A percentile compares a stretch with the other conserved stretches of the same genome.
phyloP scores from a whole-genome alignment of 192 early-diverging fungal genomes.

The Entophlyctis luteolus region DNA sequence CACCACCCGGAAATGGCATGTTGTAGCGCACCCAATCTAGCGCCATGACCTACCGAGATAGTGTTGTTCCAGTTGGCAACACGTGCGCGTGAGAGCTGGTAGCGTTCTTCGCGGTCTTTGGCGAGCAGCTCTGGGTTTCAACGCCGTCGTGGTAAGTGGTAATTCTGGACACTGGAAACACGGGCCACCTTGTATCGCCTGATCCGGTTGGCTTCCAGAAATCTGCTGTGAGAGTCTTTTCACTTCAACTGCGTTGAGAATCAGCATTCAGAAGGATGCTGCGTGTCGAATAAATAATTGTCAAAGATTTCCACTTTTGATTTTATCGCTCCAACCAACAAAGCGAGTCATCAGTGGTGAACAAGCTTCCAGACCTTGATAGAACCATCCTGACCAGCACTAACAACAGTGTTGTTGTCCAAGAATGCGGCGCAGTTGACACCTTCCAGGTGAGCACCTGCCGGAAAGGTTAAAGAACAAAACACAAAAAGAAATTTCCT shows the following conservation, averaged over 20 bases:
- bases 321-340: no score
- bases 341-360: constrained; percentile 8
- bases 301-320: no score
- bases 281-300: no score
- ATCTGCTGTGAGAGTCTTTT: constrained; percentile 31
- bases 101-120: constrained; percentile 29
- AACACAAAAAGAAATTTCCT: constrained; percentile 10
- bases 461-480: no score
- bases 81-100: constrained; percentile 28
- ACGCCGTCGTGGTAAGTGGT: neutral
- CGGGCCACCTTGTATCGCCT: constrained; percentile 4
- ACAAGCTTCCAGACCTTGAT: constrained; percentile 58
- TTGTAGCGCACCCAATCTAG: neutral
- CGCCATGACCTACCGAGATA: constrained; percentile 12
- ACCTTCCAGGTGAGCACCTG: constrained; percentile 79
- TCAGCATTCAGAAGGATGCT: no score
- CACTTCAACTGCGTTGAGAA: constrained; percentile 39
- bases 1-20: neutral
- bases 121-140: neutral
- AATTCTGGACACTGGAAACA: neutral
- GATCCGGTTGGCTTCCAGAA: constrained; percentile 18
- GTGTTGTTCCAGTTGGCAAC: constrained; percentile 42
- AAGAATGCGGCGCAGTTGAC: constrained; percentile 72
- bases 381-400: constrained; percentile 76
- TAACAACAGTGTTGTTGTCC: constrained; percentile 62